phyloP scores from a whole-genome alignment of 345 rosid species.

The Salix dunnii region DNA sequence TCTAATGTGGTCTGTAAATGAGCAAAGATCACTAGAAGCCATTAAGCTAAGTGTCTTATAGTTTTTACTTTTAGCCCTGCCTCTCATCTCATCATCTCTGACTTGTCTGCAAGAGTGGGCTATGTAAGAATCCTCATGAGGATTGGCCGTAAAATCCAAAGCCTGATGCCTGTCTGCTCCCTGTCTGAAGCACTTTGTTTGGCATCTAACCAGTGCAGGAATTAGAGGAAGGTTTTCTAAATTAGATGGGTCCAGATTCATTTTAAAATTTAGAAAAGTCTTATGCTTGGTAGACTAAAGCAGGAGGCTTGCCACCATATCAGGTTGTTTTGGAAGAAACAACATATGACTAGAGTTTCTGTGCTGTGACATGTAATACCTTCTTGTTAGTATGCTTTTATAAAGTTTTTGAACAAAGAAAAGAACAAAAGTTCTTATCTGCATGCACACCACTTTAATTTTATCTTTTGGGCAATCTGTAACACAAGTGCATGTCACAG shows the following conservation, averaged over 20 bases:
- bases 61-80: background rate
- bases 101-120: background rate
- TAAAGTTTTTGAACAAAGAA: background rate
- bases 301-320: too few relatives aligned
- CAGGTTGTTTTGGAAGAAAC: background rate
- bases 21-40: too few relatives aligned
- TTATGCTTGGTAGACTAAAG: too few relatives aligned
- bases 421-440: background rate
- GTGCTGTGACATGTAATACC: background rate
- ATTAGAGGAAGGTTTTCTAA: too few relatives aligned
- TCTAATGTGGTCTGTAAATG: too few relatives aligned
- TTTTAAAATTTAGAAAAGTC: too few relatives aligned
- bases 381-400: background rate
- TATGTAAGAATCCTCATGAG: background rate
- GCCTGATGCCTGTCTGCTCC: too few relatives aligned
- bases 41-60: background rate
- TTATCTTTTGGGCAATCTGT: background rate
- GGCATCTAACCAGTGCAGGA: background rate
- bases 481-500: conserved; percentile 33
- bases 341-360: background rate
- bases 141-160: background rate
- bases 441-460: background rate
- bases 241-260: too few relatives aligned
- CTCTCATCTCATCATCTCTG: background rate
- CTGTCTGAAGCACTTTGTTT: background rate